Conservation (phyloP, 352 stramenopile species). For the Globisporangium camurandrum region DNA sequence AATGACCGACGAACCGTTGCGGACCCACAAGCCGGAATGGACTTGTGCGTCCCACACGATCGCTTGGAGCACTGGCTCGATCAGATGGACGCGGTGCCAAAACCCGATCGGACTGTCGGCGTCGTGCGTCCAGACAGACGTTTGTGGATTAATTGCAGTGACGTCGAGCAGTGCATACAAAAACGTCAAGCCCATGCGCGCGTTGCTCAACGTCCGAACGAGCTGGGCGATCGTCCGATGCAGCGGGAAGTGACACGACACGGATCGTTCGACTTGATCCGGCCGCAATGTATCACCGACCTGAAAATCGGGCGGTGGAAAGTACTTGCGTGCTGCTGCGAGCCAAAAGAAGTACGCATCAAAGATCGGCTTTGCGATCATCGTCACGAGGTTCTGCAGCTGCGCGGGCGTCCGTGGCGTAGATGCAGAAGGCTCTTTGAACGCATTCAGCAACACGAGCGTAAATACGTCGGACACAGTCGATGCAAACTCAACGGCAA, state of each 20-base stretch:
- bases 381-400: constrained; percentile 31
- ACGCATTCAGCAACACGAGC: constrained; percentile 74
- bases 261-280: constrained; percentile 49
- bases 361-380: constrained; percentile 55
- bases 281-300: constrained; percentile 42
- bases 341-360: constrained; percentile 82
- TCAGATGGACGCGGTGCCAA: constrained; percentile 76
- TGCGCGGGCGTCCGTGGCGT: constrained; percentile 3
- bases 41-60: constrained; percentile 87
- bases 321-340: constrained; percentile 66
- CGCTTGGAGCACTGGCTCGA: constrained; percentile 67
- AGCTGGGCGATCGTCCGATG: constrained; percentile 72
- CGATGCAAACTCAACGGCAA: constrained; percentile 79
- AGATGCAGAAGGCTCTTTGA: constrained; percentile 29
- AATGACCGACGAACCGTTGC: constrained; percentile 77
- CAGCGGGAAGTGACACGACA: constrained; percentile 78
- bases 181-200: constrained; percentile 36
- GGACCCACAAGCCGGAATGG: constrained; percentile 76
- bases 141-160: constrained; percentile 13
- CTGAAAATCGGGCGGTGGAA: constrained; percentile 49
- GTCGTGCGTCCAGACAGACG: constrained; percentile 55
- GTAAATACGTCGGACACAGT: constrained; percentile 74
- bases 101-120: constrained; percentile 53
- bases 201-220: constrained; percentile 62
- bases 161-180: constrained; percentile 49